Evolutionary conservation across 352 stramenopile genomes (phyloP), one percentile per base, ranked within the genome.

Genomic region (Phytopythium litorale): DNA sequence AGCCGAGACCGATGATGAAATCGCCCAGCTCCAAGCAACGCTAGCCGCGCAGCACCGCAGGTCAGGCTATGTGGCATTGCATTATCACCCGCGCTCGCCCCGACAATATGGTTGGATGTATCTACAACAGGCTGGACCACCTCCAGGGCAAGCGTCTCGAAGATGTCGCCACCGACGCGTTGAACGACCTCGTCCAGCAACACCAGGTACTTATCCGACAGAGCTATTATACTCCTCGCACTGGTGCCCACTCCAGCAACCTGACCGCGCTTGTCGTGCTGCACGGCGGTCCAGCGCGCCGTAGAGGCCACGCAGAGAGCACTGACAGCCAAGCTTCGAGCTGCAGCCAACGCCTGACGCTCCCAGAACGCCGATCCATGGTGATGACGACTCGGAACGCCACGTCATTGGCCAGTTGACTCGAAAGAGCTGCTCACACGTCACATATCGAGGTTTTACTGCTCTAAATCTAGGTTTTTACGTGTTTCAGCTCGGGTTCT

Each of bases 121-220:
- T 28, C 23, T 35, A 0, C 1, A 62, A 48, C 46, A 90, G 81
- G 15, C 60, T 81, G 13, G 63, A 79, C 4, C 75, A 87, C 33
- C 51, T 91, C 1, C 52, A 80, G 9, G 78, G 76, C 52, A 65
- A 67, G 3, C 46, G 60, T 4, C 66, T 91, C 28, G 76, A 86
- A 48, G 33, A 28, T 2, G 60, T 77, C 11, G 59, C 67, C 7
- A 65, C 67, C 30, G 71, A 79, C 0, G 60, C 70, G 0, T 65
- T 91, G 9, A 88, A 86, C 52, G 68, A 76, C 19, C 69, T 89
- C 11, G 82, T 91, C 55, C 75, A 88, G 38, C 67, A 73, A 28
- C 78, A 90, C 61, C 70, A 90, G 62, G 81, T 83, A 65, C 25
- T 9, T 8, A 46, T 9, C 40, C 2, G 35, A 11, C 12, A 40